Evolutionary conservation across 2,329 filamentous ascomycete species (phyloP), one percentile per base, ranked within the genome.

Genomic region (Penicillium sp.): DNA sequence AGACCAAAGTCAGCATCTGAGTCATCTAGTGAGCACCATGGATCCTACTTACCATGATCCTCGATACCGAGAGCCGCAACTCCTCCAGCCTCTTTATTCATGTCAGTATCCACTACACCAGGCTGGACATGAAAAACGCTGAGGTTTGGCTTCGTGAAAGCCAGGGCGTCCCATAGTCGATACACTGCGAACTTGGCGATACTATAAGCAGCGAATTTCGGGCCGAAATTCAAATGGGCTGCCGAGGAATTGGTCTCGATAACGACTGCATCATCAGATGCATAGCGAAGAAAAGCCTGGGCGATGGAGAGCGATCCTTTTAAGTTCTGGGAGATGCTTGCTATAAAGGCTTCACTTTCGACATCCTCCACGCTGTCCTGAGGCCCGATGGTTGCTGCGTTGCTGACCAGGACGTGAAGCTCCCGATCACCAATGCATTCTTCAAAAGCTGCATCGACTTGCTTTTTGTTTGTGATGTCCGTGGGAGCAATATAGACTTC

Each of bases 381-480:
- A 5, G 71, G 70, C 38, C 76, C 74, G 12, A 75, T 62, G 1
- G 65, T 67, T 0, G 72, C 79, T 0, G 80, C 81, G 59, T 73
- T 78, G 59, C 75, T 76, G 53, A 83, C 72, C 15, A 83, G 62
- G 47, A 83, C 69, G 60, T 83, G 69, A 53, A 82, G 71, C 55
- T 73, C 51, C 13, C 24, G 33, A 19, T 4, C 6, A 1, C 45
- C 22, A n/a, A 53, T 26, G 35, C 60, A 56, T 4, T 26, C 12
- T 4, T 45, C 13, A 15, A 64, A 62, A 13, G 62, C 53, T 8
- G 9, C 12, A 22, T 58, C 33, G 13, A 62, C 59, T 26, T 58
- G 24, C 9, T 17, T 22, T 40, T 49, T 53, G 24, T 56, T 44
- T 4, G 49, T 62, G 19, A 65, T 28, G 56, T 65, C 63, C 3